phyloP scores from a whole-genome alignment of 176 grass and related monocot genomes.

The Hyparrhenia diplandra region DNA sequence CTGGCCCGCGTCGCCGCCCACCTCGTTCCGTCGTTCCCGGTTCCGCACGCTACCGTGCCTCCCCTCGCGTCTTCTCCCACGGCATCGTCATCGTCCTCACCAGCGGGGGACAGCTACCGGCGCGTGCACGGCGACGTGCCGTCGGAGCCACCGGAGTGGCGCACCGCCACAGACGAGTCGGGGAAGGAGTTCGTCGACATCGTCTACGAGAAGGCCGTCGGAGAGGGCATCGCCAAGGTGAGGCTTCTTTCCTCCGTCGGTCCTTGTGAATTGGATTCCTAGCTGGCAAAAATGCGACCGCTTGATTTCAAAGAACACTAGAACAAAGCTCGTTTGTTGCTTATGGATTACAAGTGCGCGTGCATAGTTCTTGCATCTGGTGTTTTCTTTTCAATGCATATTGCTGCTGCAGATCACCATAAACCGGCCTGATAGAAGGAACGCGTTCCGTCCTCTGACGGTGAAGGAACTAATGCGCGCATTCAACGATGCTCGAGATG shows the following conservation, averaged over 20 bases:
- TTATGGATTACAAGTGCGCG: not conserved
- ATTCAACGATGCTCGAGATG: constrained; percentile 85
- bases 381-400: not conserved
- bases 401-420: constrained; percentile 74
- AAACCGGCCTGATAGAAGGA: constrained; percentile 82
- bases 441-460: constrained; percentile 86
- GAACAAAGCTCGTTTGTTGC: not conserved
- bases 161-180: constrained; percentile 45
- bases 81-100: constrained; percentile 29
- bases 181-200: constrained; percentile 82
- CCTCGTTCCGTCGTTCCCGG: constrained; percentile 36
- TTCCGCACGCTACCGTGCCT: constrained; percentile 8
- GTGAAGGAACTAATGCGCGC: constrained; percentile 90
- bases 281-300: not conserved
- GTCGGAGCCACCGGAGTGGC: constrained; percentile 57
- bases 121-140: constrained; percentile 67
- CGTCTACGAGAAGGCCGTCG: constrained; percentile 79
- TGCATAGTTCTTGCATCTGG: not conserved
- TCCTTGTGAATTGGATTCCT: not conserved
- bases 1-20: constrained; percentile 57
- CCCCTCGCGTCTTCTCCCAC: constrained; percentile 7
- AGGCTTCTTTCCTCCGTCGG: not conserved
- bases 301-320: not conserved
- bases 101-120: constrained; percentile 57
- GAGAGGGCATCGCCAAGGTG: constrained; percentile 92